Evolutionary conservation across 2,329 filamentous ascomycete genomes (phyloP), one percentile per base, ranked within the genome.

Genomic region (Colletotrichum sp.): DNA sequence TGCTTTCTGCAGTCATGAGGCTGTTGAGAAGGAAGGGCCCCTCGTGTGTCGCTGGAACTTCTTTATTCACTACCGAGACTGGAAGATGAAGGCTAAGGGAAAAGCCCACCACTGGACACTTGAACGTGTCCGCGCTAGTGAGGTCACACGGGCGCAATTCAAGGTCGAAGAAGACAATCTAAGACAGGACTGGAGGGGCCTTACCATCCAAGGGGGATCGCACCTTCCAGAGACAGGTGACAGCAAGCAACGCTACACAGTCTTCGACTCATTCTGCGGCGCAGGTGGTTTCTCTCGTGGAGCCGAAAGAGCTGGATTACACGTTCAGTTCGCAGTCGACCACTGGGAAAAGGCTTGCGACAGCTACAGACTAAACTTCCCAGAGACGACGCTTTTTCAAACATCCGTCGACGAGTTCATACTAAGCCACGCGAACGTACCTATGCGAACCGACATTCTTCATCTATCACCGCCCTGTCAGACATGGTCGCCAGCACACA

Each of bases 401-500:
- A 84, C 85, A 75, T 84, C 88, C 0, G 83, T 90, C 1, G 84
- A 87, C 39, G 82, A 89, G 3, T 92, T 93, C 67, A 85, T 92
- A 32, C 80, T 79, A 2, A 75, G 77, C 0, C 78, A 83, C 0
- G 81, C 83, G 4, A 77, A 68, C 10, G 24, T 68, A 10, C 72
- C 78, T 12, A 80, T 88, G 10, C 85, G 86, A 6, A 90, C 93
- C 0, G 95, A 97, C 78, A 85, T 96, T 3, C 84, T 95, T 0
- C 95, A 98, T 78, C 83, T 96, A 0, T 95, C 93, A 0, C 95
- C 94, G 0, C 95, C 95, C 0, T 98, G 95, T 72, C 94, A 96
- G 78, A 91, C 90, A 3, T 96, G 93, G 82, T 96, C 94, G 0
- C 91, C 92, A 0, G 93, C 93, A 0, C 93, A 98, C 75, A 96